phyloP scores from a whole-genome alignment of 2,329 filamentous ascomycete genomes.

The Aspergillus pseudoterreus region DNA sequence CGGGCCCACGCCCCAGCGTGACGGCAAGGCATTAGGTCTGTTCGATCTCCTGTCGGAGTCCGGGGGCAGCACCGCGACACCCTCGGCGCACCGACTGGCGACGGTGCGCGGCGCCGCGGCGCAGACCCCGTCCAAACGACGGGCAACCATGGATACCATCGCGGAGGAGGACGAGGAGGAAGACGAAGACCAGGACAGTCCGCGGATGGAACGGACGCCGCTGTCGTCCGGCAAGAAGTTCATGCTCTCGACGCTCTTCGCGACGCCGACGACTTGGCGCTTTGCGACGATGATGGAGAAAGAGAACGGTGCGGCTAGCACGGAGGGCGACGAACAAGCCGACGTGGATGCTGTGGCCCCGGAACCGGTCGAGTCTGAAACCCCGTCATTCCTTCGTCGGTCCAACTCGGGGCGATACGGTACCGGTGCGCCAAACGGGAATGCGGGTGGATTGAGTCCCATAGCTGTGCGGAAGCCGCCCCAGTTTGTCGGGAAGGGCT shows the following conservation, averaged over 20 bases:
- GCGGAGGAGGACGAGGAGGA: slow-evolving; percentile 24
- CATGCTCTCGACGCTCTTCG: slow-evolving; percentile 44
- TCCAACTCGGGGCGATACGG: slow-evolving; percentile 30
- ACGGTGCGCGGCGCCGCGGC: slow-evolving; percentile 24
- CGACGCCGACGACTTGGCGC: slow-evolving; percentile 43
- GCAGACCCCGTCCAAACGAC: slow-evolving; percentile 37
- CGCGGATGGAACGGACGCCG: slow-evolving; percentile 34
- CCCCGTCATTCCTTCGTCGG: slow-evolving; percentile 38
- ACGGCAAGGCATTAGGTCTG: slow-evolving; percentile 46
- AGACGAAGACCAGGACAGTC: slow-evolving; percentile 19
- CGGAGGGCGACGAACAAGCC: slow-evolving; percentile 6
- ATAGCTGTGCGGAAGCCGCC: slow-evolving; percentile 34
- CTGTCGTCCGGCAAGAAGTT: slow-evolving; percentile 43
- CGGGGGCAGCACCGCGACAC: slow-evolving; percentile 33
- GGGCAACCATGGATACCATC: slow-evolving; percentile 22
- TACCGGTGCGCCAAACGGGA: slow-evolving; percentile 9
- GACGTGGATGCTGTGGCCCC: slow-evolving; percentile 2
- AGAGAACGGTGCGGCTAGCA: slow-evolving; percentile 16
- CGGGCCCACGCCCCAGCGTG: slow-evolving; percentile 48
- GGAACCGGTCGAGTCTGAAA: slow-evolving; percentile 27
- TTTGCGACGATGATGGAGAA: slow-evolving; percentile 39
- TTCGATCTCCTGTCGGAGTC: slow-evolving; percentile 47
- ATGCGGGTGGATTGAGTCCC: slow-evolving; percentile 30
- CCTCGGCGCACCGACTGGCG: slow-evolving; percentile 26
- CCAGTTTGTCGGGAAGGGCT: slow-evolving; percentile 36